Base-by-base conservation (phyloP, 2,329 filamentous ascomycete genomes). In the Sclerotinia glacialis region DNA sequence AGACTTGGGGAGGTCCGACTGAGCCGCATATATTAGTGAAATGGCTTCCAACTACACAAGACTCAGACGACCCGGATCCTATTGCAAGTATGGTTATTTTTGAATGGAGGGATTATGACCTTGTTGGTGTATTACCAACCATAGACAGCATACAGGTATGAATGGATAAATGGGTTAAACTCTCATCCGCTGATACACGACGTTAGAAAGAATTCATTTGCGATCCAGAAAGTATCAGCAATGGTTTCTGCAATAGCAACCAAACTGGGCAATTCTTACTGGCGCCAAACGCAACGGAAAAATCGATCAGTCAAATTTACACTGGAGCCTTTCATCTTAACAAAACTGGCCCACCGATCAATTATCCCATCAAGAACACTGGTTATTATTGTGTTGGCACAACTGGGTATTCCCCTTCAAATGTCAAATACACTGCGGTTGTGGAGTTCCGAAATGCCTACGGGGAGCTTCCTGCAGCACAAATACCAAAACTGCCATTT, bases 401-500 rank as follows among this genome's bases (percentile, higher is more conserved):
- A 1, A 88, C 87, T 70, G 85, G 84, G 28, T 94, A 87, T 76
- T 86, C 83, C 34, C 81, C 83, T 0, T 82, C 85, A 9, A 78
- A 83, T 67, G 69, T 74, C 26, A 83, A 91, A 54, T 99, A 96
- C 76, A 85, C 83, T 56, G 93, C 90, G 9, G 85, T 95, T 18
- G 89, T 95, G 53, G 93, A 95, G 74, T 99, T 98, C 78, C 88
- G 93, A 69, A 98, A 99, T 78, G 91, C 95, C 3, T 99, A 96
- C 76, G 95, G 95, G 76, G 94, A 99, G 81, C 88, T 99, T 66
- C 91, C 93, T 6, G 95, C 93, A 9, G 93, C 93, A 1, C 94
- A 99, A 78, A 97, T 99, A 71, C 90, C 96, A 26, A 99, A 99
- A 78, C 83, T 99, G 67, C 94, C 95, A 2, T 99, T 99, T 78